A percentile compares a stretch with the other conserved stretches of the same genome.
phyloP scores from a whole-genome alignment of 768 basidiomycete genomes.

The Mycena chlorophos region DNA sequence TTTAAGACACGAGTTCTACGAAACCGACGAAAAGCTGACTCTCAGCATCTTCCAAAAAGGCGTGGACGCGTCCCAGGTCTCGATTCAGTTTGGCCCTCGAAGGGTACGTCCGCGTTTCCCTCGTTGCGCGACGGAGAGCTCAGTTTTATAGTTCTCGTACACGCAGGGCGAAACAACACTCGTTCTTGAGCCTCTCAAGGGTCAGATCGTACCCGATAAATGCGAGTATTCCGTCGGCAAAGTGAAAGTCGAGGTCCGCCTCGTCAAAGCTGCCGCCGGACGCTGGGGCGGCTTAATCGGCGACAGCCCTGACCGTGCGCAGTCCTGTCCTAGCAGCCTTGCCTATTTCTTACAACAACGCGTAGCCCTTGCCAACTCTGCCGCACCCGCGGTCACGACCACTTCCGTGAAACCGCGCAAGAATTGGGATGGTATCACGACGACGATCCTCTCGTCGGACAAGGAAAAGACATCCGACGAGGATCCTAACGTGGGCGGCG shows the following conservation, averaged over 20 bases:
- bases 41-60: conserved; percentile 79
- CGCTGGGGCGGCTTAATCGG: conserved; percentile 79
- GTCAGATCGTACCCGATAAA: conserved; percentile 67
- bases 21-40: conserved; percentile 73
- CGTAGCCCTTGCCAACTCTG: conserved; percentile 34
- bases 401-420: conserved; percentile 53
- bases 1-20: conserved; percentile 82
- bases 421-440: conserved; percentile 90
- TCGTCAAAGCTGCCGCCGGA: conserved; percentile 65
- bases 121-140: not conserved
- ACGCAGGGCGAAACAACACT: conserved; percentile 70
- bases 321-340: conserved; percentile 1
- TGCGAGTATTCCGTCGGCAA: conserved; percentile 72
- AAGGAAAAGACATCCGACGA: conserved; percentile 70
- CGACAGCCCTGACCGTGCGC: conserved; percentile 74
- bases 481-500: conserved; percentile 89
- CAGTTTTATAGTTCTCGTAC: conserved; percentile 51
- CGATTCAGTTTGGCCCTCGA: conserved; percentile 62
- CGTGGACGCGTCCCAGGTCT: conserved; percentile 64
- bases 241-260: conserved; percentile 84
- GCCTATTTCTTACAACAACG: not conserved
- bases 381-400: conserved; percentile 32
- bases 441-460: conserved; percentile 62
- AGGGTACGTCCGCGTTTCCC: conserved; percentile 43
- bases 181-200: conserved; percentile 76